Evolutionary conservation across 139 green algal species (phyloP).

Genomic region (Bryopsis sp.): DNA sequence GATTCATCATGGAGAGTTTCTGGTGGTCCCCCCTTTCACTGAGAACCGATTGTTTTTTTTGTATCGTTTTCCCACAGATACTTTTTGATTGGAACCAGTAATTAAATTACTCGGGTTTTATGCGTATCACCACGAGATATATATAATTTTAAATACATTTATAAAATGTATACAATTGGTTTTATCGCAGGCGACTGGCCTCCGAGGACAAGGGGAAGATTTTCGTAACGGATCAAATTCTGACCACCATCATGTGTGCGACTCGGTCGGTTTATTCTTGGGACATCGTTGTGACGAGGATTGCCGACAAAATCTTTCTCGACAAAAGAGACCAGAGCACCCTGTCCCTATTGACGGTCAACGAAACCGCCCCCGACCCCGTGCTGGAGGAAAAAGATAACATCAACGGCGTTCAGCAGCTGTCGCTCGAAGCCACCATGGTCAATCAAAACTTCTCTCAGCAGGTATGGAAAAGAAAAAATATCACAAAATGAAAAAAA

Average conservation of each 20-base stretch:
- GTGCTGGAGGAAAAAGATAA: conserved; percentile 78
- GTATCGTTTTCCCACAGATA: too few relatives aligned
- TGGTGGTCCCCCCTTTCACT: too few relatives aligned
- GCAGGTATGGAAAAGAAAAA: conserved; percentile 37
- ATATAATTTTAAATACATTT: too few relatives aligned
- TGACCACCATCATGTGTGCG: conserved; percentile 92
- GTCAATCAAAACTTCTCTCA: conserved; percentile 91
- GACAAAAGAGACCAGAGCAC: conserved; percentile 71
- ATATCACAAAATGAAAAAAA: neutral
- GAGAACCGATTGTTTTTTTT: too few relatives aligned
- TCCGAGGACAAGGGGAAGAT: conserved; percentile 53
- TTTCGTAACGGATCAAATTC: conserved; percentile 86
- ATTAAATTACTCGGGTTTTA: too few relatives aligned
- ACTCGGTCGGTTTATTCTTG: conserved; percentile 84
- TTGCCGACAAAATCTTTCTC: conserved; percentile 66
- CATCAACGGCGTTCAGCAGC: conserved; percentile 84
- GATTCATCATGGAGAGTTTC: too few relatives aligned
- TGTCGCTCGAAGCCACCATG: conserved; percentile 80
- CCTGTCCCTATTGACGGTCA: conserved; percentile 85
- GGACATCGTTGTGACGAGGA: conserved; percentile 69
- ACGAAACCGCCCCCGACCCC: conserved; percentile 54
- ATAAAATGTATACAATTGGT: neutral
- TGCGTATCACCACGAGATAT: conserved; percentile 6
- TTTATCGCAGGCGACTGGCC: conserved; percentile 42
- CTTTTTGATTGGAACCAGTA: too few relatives aligned